Base-by-base conservation (phyloP, 805 yeast species). In the Kodamaea kakaduensis region DNA sequence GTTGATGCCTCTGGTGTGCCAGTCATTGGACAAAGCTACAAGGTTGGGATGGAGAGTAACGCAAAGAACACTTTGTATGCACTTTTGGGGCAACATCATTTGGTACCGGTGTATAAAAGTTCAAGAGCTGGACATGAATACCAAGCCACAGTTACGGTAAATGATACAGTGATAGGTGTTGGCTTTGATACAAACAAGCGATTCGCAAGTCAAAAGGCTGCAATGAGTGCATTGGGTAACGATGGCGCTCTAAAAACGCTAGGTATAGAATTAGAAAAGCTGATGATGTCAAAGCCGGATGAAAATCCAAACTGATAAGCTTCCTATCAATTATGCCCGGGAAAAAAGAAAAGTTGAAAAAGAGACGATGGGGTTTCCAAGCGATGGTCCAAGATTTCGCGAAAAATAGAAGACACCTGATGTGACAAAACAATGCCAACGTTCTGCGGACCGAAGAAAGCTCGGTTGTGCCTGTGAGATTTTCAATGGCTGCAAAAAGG, bases 171-270 rank as follows among this genome's bases (percentile, higher is more conserved):
- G 4, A 48, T 67, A 7, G 69, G 70, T 12, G 43, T 41, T 9
- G 60, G 62, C 7, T 34, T 39, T 28, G 67, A 62, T 23, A 42
- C 43, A 10, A 61, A 53, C 39, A 65, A 63, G 40, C 66, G 64
- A 36, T 48, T 50, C 14, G 72, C 70, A 8, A 48, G 58, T 15
- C 68, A 62, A 28, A 51, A 51, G 41, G 70, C 70, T 24, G 68
- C 74, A 3, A 53, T 53, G 50, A 45, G 48, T 20, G 64, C 62
- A 4, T 42, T 58, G 23, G 39, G 29, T 17, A 50, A 51, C 31
- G 34, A 42, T 24, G 18, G 37, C 12, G 45, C 26, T 3, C 30
- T 47, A 28, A 29, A 31, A 21, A 15, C 25, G 12, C 26, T 41
- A 30, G 43, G 43, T 2, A 23, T 31, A n/a, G 36, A 36, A 13